Base-by-base conservation (phyloP, 2,329 filamentous ascomycete species). In the Rhytidhysteron rufulum region DNA sequence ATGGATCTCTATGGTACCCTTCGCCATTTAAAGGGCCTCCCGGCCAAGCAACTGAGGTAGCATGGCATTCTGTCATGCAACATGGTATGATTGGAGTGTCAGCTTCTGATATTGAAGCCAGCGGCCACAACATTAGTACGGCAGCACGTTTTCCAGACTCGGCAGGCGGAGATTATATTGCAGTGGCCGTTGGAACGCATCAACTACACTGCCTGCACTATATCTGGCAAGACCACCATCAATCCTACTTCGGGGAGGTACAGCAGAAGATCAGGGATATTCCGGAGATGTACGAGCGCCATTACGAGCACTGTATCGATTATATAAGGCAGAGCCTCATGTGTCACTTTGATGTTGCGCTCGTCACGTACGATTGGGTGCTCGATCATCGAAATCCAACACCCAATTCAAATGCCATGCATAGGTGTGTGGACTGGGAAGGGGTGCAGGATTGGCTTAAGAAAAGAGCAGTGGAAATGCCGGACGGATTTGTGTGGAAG, bases 221-320 rank as follows among this genome's bases (percentile, higher is more conserved):
- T 16, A 36, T 49, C 25, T 49, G 46, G 44, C 44, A 47, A 25
- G 46, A 49, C 18, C 44, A 47, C 22, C 37, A 47, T 20, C 30
- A 15, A n/a, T 35, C 30, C 11, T 25, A 36, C 24, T 27, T 39
- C 18, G 22, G 20, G 33, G 13, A 39, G 21, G 40, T 36, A 22
- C 44, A 42, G 24, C 20, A 10, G 4, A 35, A 36, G 20, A 43
- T 24, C 31, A 16, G 38, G 16, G 16, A 24, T 11, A 34, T 44
- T 7, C 34, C 43, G 3, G 45, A 32, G 15, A 32, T 49, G 30
- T 47, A 48, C 17, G 37, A 44, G 35, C 34, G 44, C 22, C 44
- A 46, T 18, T 50, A 44, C 31, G 46, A 52, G 38, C 49, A 52
- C 31, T 52, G 49, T 38, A 36, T 50, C n/a, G 48, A 50, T 24